A percentile compares a stretch with the other conserved stretches of the same genome.
phyloP scores from a whole-genome alignment of 768 basidiomycete species.

The Lentinus brumalis region DNA sequence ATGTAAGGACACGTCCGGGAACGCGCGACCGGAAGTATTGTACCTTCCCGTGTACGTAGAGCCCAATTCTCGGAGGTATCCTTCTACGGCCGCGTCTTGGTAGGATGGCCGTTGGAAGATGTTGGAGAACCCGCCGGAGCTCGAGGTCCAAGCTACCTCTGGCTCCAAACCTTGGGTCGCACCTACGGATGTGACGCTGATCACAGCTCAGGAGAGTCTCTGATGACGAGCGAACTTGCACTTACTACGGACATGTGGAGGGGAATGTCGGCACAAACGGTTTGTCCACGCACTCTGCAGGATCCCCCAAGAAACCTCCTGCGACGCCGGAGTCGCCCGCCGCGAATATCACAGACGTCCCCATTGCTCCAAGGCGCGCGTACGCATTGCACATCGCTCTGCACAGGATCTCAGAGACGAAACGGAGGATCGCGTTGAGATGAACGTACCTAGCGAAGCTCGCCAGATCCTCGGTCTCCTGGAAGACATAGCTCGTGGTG shows the following conservation, averaged over 20 bases:
- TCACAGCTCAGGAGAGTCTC: too few relatives aligned
- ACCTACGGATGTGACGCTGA: conserved; percentile 39
- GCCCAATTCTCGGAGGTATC: conserved; percentile 37
- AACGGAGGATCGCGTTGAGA: too few relatives aligned
- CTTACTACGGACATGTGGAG: conserved; percentile 36
- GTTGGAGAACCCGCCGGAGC: conserved; percentile 40
- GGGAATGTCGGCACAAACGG: conserved; percentile 33
- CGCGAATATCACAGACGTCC: background rate
- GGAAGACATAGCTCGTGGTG: too few relatives aligned
- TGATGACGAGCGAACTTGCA: background rate
- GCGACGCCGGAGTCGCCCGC: conserved; percentile 33
- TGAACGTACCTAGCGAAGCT: too few relatives aligned
- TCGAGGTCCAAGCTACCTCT: conserved; percentile 34
- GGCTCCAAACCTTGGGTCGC: conserved; percentile 30
- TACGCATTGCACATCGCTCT: background rate
- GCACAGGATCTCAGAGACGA: too few relatives aligned
- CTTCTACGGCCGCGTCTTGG: conserved; percentile 38
- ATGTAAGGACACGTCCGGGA: conserved; percentile 48
- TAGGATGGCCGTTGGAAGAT: conserved; percentile 35
- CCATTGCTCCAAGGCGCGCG: background rate
- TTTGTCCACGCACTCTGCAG: too few relatives aligned
- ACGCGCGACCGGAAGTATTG: conserved; percentile 41
- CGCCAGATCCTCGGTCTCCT: too few relatives aligned
- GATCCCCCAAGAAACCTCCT: too few relatives aligned
- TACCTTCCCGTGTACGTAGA: conserved; percentile 32